phyloP scores from a whole-genome alignment of 805 yeast genomes.

The Komagataella populi region DNA sequence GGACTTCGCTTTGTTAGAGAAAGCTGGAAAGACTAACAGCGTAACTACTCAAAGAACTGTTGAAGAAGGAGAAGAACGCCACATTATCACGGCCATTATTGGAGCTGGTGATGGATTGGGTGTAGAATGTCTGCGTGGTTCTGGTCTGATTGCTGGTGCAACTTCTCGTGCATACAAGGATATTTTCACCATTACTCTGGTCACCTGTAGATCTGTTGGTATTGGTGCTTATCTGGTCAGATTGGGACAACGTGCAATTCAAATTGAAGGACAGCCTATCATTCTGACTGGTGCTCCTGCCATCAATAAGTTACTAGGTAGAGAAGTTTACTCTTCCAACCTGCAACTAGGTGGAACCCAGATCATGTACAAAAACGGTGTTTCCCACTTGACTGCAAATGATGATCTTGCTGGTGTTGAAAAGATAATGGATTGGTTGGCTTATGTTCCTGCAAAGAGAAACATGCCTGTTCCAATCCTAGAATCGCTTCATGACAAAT shows the following conservation, averaged over 20 bases:
- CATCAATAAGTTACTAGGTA: constrained; percentile 88
- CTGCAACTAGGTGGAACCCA: constrained; percentile 98
- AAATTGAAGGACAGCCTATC: constrained; percentile 97
- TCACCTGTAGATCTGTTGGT: constrained; percentile 99
- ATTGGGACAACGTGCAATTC: constrained; percentile 97
- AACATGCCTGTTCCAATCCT: constrained; percentile 83
- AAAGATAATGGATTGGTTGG: constrained; percentile 89
- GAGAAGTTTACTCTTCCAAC: constrained; percentile 94
- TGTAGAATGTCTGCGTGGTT: constrained; percentile 96
- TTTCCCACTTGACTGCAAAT: constrained; percentile 91
- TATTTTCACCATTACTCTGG: constrained; percentile 93
- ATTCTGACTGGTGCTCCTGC: constrained; percentile 99
- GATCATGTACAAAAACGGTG: constrained; percentile 97
- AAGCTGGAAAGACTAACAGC: constrained; percentile 43
- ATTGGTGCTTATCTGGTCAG: constrained; percentile 98
- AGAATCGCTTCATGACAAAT: constrained; percentile 56
- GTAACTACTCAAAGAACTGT: constrained; percentile 69
- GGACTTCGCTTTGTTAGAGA: constrained; percentile 41
- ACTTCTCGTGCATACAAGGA: constrained; percentile 96
- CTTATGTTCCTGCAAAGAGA: constrained; percentile 86
- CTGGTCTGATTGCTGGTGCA: constrained; percentile 98
- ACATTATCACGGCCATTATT: constrained; percentile 69
- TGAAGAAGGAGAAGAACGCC: constrained; percentile 75
- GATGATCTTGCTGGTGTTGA: constrained; percentile 96
- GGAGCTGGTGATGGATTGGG: constrained; percentile 97